Percentiles rank a stretch among this genome's conserved stretches.
These are phyloP conservation scores for Solanum okadae DNA, from an alignment of 257 asterid species.

Conservation along the genomic window DNA sequence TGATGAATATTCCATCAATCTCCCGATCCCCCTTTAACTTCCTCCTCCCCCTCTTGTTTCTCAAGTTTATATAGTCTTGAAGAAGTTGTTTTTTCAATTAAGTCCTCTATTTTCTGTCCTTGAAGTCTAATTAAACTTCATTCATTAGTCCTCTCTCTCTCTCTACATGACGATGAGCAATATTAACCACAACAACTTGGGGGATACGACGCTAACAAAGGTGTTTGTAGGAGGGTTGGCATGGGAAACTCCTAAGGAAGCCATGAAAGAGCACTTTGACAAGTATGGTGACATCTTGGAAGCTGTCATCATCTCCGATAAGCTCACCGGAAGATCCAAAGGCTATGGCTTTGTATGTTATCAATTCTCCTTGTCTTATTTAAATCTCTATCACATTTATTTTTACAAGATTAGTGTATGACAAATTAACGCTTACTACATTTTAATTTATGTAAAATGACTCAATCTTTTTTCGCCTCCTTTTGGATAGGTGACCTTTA, in stretches of 20 bases:
- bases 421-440: too few relatives aligned
- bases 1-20: background rate
- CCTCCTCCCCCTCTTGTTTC: background rate
- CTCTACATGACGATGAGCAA: slow-evolving; percentile 4
- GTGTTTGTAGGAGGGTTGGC: slow-evolving; percentile 95
- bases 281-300: slow-evolving; percentile 81
- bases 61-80: background rate
- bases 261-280: slow-evolving; percentile 64
- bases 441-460: background rate
- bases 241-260: slow-evolving; percentile 90
- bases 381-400: background rate
- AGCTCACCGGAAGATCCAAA: slow-evolving; percentile 92
- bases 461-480: background rate
- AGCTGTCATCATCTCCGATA: slow-evolving; percentile 92
- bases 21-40: background rate
- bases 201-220: slow-evolving; percentile 53
- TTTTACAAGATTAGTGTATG: too few relatives aligned
- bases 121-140: slow-evolving; percentile 1
- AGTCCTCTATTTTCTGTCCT: slow-evolving; percentile 5
- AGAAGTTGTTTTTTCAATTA: background rate
- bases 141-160: background rate
- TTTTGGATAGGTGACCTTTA: slow-evolving; percentile 63
- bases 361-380: background rate
- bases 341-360: slow-evolving; percentile 91
- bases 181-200: background rate